phyloP scores from a whole-genome alignment of 1,284 basidiomycete species.

The Sporisorium reilianum region DNA sequence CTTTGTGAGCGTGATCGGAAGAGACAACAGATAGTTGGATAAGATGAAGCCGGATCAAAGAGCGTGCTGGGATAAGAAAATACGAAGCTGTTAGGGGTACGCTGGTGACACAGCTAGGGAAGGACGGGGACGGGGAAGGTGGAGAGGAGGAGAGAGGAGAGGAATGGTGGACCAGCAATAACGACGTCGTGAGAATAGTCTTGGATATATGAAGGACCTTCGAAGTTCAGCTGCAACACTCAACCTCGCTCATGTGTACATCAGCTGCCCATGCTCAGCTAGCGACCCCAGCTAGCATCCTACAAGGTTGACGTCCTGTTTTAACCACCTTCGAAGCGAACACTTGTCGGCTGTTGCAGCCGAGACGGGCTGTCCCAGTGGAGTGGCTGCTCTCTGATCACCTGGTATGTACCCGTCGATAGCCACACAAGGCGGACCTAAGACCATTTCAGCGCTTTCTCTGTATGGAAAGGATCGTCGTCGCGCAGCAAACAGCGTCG shows the following conservation, averaged over 20 bases:
- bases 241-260: not conserved
- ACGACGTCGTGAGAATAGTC: not conserved
- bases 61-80: constrained; percentile 4
- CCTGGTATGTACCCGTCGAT: not conserved
- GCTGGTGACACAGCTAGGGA: not conserved
- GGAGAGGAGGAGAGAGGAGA: constrained; percentile 2
- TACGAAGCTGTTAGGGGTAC: not conserved
- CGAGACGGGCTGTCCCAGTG: constrained; percentile 1
- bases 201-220: constrained; percentile 7
- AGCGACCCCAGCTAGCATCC: not conserved
- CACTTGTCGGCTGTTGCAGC: constrained; percentile 8
- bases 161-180: not conserved
- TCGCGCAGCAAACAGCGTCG: constrained; percentile 14
- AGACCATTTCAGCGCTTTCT: constrained; percentile 22
- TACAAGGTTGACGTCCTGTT: constrained; percentile 6
- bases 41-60: not conserved
- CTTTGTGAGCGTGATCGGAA: constrained; percentile 1
- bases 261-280: not conserved
- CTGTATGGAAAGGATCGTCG: constrained; percentile 35
- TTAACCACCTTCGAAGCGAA: constrained; percentile 1
- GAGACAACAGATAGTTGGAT: constrained; percentile 11
- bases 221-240: not conserved
- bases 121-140: not conserved
- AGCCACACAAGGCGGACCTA: constrained; percentile 20
- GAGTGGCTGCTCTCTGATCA: not conserved